phyloP scores from a whole-genome alignment of 768 basidiomycete genomes.

The Pleurotus tuoliensis region DNA sequence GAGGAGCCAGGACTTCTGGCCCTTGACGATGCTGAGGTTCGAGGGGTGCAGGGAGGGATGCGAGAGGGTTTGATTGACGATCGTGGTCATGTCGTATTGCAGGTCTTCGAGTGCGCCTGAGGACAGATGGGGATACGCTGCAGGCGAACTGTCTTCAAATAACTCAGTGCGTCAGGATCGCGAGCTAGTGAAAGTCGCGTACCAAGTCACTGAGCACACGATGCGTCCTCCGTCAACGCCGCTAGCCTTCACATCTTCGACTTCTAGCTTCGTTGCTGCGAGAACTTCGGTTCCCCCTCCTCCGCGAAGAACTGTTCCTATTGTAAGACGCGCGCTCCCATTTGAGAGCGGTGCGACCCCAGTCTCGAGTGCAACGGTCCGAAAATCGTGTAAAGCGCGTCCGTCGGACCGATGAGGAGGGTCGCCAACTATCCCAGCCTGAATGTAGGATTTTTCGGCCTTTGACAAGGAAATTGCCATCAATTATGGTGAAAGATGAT shows the following conservation, averaged over 20 bases:
- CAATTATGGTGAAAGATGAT: too few relatives aligned
- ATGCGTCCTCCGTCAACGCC: constrained; percentile 59
- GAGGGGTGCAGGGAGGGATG: constrained; percentile 62
- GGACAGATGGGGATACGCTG: constrained; percentile 72
- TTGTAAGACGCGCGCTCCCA: constrained; percentile 72
- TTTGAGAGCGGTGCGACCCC: constrained; percentile 79
- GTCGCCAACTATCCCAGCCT: constrained; percentile 53
- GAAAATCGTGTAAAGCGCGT: constrained; percentile 60
- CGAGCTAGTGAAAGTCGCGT: constrained; percentile 24
- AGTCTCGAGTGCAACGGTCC: constrained; percentile 69
- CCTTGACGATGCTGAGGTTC: constrained; percentile 57
- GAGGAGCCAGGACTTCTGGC: constrained; percentile 71
- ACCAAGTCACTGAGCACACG: constrained; percentile 75
- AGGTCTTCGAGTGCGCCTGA: constrained; percentile 68
- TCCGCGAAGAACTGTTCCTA: constrained; percentile 55
- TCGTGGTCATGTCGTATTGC: constrained; percentile 64
- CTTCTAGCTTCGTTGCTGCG: constrained; percentile 77
- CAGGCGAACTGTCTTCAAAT: constrained; percentile 63
- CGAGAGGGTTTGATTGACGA: constrained; percentile 61
- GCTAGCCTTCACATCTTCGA: constrained; percentile 46
- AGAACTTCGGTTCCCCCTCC: constrained; percentile 72
- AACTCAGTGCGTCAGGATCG: constrained; percentile 14
- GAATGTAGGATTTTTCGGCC: constrained; percentile 75
- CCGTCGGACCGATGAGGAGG: constrained; percentile 77
- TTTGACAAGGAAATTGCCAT: constrained; percentile 51